Conservation (phyloP, 2,329 filamentous ascomycete genomes). For the Hortaea sp. region DNA sequence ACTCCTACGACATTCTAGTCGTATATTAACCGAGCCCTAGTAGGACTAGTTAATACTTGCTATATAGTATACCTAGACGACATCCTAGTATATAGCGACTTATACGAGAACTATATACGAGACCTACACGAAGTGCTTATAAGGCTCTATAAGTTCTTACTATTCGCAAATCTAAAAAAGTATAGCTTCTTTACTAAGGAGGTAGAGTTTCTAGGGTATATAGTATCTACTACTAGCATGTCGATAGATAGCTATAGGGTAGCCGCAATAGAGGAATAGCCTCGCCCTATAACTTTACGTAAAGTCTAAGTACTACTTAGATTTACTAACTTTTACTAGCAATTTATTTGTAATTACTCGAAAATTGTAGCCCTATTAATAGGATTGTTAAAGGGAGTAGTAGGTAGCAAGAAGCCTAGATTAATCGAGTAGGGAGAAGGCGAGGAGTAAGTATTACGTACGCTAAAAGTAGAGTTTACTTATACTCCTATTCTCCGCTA, state of each 20-base stretch:
- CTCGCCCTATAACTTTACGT: not conserved
- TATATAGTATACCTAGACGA: conserved; percentile 17
- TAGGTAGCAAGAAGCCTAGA: not conserved
- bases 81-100: conserved; percentile 19
- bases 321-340: conserved; percentile 8
- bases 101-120: conserved; percentile 13
- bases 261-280: conserved; percentile 13
- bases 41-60: conserved; percentile 15
- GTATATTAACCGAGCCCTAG: conserved; percentile 18
- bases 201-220: conserved; percentile 23
- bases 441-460: conserved; percentile 1
- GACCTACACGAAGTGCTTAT: conserved; percentile 18
- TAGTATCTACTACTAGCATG: conserved; percentile 17
- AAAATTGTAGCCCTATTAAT: conserved; percentile 5
- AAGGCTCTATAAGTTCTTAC: conserved; percentile 10
- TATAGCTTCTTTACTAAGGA: conserved; percentile 20
- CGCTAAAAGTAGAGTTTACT: conserved; percentile 3
- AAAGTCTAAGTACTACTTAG: conserved; percentile 10
- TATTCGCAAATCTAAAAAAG: conserved; percentile 15
- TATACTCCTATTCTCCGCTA: conserved; percentile 1
- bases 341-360: conserved; percentile 8
- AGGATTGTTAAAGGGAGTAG: conserved; percentile 1
- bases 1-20: conserved; percentile 14
- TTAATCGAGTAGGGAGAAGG: conserved; percentile 4
- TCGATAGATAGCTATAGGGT: conserved; percentile 20